Evolutionary conservation across 2,329 filamentous ascomycete genomes (phyloP), one percentile per base, ranked within the genome.

Genomic region (Fusarium liriodendri): DNA sequence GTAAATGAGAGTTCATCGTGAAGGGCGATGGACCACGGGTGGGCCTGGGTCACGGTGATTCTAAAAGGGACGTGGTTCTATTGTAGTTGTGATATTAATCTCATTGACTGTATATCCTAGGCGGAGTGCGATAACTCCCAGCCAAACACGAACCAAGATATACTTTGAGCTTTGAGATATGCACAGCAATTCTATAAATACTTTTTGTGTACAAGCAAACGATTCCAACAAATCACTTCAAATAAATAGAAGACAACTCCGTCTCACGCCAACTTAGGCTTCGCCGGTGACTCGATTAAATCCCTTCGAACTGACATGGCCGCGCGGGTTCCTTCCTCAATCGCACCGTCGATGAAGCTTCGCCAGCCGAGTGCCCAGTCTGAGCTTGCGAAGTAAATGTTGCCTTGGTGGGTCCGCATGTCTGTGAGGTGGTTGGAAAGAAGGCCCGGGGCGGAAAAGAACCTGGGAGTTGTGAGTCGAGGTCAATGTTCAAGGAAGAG

Each of bases 311-410:
- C 47, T 7, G 59, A 63, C 61, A 74, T 55, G 2, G 75, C 76
- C 79, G 83, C 82, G 1, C 76, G 70, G 0, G 76, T 75, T 0
- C 85, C 85, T 37, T 85, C 84, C 60, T 87, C 84, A 47, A 87
- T 87, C 0, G 86, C 86, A 1, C 86, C 86, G 69, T 88, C 86
- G 14, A 87, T 86, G 42, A 87, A 87, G 25, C 85, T 84, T 1
- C 86, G 79, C 86, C 86, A 87, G 0, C 85, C 85, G 9, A 85
- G 71, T 2, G 85, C 86, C 85, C 86, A 87, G 55, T 88, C 86
- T 0, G 85, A 84, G 62, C 82, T 85, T 0, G 85, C 85, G 79
- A 88, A 88, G 5, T 85, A 70, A 5, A 87, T 74, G 38, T 85
- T 85, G 0, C 84, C 85, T 42, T 86, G 84, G 1, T 81, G 78